Evolutionary conservation across 2,329 filamentous ascomycete species (phyloP).

Genomic region (Fusarium coicis): DNA sequence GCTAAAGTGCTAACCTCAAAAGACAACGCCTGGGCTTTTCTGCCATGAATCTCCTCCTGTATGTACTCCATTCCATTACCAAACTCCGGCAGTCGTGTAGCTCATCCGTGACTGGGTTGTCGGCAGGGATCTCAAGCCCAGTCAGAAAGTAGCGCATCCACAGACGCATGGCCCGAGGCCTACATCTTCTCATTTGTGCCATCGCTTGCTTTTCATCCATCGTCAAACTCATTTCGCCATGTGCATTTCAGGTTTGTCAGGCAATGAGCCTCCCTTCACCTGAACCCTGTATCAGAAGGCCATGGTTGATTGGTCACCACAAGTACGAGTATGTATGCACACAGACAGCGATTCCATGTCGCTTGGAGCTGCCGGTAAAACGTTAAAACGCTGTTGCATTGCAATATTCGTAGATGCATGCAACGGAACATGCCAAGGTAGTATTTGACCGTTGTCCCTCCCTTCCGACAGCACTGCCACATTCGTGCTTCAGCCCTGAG

Average conservation of each 20-base stretch:
- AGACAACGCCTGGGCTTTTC: constrained; percentile 18
- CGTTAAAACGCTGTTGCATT: constrained; percentile 11
- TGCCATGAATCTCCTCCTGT: constrained; percentile 21
- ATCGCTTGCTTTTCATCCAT: constrained; percentile 24
- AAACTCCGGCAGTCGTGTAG: constrained; percentile 31
- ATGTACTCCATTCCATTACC: constrained; percentile 22
- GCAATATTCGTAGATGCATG: constrained; percentile 17
- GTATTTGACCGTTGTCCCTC: constrained; percentile 26
- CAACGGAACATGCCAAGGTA: constrained; percentile 18
- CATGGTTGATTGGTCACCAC: background rate
- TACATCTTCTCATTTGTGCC: constrained; percentile 23
- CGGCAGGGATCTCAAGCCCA: constrained; percentile 40
- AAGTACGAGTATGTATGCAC: background rate
- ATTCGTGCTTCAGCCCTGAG: constrained; percentile 34
- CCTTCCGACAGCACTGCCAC: constrained; percentile 35
- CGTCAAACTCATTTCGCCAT: constrained; percentile 24
- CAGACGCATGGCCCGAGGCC: constrained; percentile 30
- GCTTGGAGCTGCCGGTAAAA: background rate
- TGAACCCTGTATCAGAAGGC: background rate
- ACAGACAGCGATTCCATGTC: constrained; percentile 3
- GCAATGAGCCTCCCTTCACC: constrained; percentile 7
- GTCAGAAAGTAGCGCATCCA: constrained; percentile 44
- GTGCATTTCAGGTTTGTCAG: constrained; percentile 21
- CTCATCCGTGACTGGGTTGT: constrained; percentile 26
- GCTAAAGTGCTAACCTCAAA: constrained; percentile 22